Evolutionary conservation across 495 filamentous ascomycete genomes (phyloP).

Genomic region (Physcia stellaris): DNA sequence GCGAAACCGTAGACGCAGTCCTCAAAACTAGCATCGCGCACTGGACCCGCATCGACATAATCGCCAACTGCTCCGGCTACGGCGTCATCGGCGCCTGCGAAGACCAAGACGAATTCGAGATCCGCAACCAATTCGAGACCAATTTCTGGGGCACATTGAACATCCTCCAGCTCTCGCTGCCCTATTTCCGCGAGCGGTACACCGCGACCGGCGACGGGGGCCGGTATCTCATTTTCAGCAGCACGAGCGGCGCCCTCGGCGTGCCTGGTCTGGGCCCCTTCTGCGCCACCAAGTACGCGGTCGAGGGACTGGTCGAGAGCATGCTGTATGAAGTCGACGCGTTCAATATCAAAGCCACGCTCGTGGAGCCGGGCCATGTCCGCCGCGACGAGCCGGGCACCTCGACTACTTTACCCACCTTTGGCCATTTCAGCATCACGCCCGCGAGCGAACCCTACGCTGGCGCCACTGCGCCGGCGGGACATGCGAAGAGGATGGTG

Average conservation of each 20-base stretch:
- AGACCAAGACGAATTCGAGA: conserved; percentile 89
- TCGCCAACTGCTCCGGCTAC: conserved; percentile 84
- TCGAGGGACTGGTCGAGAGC: conserved; percentile 86
- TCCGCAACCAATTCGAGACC: conserved; percentile 89
- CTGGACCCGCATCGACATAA: conserved; percentile 76
- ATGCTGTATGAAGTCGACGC: conserved; percentile 90
- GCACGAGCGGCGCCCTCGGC: conserved; percentile 74
- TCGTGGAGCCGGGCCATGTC: conserved; percentile 84
- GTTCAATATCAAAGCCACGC: conserved; percentile 81
- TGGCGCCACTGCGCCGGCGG: conserved; percentile 58
- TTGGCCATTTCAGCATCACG: conserved; percentile 87
- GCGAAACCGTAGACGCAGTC: conserved; percentile 59
- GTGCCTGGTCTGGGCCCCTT: conserved; percentile 88
- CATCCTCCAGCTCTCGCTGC: conserved; percentile 79
- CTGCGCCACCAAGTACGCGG: conserved; percentile 91
- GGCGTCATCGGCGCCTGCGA: conserved; percentile 93
- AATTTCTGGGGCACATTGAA: conserved; percentile 91
- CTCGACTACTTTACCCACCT: conserved; percentile 51
- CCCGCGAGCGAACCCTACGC: conserved; percentile 71
- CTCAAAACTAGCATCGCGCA: conserved; percentile 52
- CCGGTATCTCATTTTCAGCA: conserved; percentile 86
- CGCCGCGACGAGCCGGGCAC: conserved; percentile 50
- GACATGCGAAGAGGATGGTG: conserved; percentile 87
- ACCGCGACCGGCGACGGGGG: conserved; percentile 37
- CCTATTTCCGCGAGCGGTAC: conserved; percentile 59